These are phyloP conservation scores for Juglanconis oblonga DNA, from an alignment of 2,329 filamentous ascomycete species.

Conservation along the genomic window DNA sequence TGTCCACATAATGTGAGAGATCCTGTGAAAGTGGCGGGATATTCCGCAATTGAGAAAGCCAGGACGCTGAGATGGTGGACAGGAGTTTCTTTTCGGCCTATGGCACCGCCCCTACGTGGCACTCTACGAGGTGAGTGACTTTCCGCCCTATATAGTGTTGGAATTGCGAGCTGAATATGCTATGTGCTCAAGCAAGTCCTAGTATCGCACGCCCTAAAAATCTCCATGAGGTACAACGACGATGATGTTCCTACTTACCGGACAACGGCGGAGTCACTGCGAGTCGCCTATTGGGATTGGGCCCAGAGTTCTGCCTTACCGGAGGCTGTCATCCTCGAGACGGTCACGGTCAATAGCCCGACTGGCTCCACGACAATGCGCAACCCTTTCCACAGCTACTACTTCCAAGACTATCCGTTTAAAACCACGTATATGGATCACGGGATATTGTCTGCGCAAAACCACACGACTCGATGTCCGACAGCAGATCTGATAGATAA, in stretches of 20 bases:
- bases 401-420: slow-evolving; percentile 42
- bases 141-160: too few relatives aligned
- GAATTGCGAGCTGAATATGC: slow-evolving; percentile 10
- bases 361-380: slow-evolving; percentile 25
- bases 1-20: slow-evolving; percentile 44
- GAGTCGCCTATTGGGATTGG: slow-evolving; percentile 57
- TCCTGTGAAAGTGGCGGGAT: slow-evolving; percentile 9
- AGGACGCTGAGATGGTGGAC: background rate
- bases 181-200: slow-evolving; percentile 44
- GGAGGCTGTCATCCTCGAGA: slow-evolving; percentile 30
- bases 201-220: slow-evolving; percentile 40
- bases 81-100: slow-evolving; percentile 34
- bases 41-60: background rate
- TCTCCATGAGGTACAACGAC: slow-evolving; percentile 43
- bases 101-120: slow-evolving; percentile 58
- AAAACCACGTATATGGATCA: slow-evolving; percentile 24
- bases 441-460: slow-evolving; percentile 27
- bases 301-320: slow-evolving; percentile 42
- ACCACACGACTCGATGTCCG: slow-evolving; percentile 39
- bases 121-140: slow-evolving; percentile 48
- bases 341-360: slow-evolving; percentile 23
- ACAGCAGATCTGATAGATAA: slow-evolving; percentile 33
- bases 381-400: slow-evolving; percentile 54
- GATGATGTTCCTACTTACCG: slow-evolving; percentile 35
- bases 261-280: slow-evolving; percentile 43